Base-by-base conservation (phyloP, 140 eudicot genomes). In the Cichorium intybus region DNA sequence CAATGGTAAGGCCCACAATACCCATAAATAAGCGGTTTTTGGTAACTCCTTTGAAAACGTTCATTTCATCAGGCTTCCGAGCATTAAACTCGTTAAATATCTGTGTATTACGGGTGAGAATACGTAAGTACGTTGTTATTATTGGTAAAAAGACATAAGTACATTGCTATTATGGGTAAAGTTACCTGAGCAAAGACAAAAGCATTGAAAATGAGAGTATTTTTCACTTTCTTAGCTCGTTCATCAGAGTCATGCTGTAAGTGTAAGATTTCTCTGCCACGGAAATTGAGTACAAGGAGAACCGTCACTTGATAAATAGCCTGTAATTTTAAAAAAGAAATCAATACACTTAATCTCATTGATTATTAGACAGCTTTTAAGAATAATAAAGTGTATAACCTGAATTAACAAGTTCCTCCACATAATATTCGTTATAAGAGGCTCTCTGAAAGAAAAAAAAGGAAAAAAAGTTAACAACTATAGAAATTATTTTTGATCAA, bases 381-480 rank as follows among this genome's bases (percentile, higher is more conserved):
- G 28, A 8, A 21, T 21, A 26, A 7, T 7, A 67, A 49, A 57
- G 22, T 21, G n/a, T 12, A 10, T 6, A 52, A 89, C 97, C 89
- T 90, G 97, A 33, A 90, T 68, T 29, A 90, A 34, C 62, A 87
- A 72, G 63, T 90, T 90, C 77, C 97, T 87, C 97, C 97, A 90
- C 97, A 90, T 90, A 61, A 90, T 80, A 74, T 90, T 87, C 33
- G 97, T 87, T 35, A 90, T 80, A 10, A 90, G 94, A 73, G 97
- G 97, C 60, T 90, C 97, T 80, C 97, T 90, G 72, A 12, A 53
- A n/a, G 50, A 35, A 52, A 17, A 67, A 16, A 34, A 27, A 52
- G 16, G 3, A 0, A 53, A 24, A 11, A 52, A 56, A 12, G 33
- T 14, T 12, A 29, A 29, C 1, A 53, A 9, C 28, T 35, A 67